Percentiles rank a stretch among this genome's conserved stretches.
phyloP scores from a whole-genome alignment of 352 stramenopile species.

The Hyaloperonospora arabidopsidis region DNA sequence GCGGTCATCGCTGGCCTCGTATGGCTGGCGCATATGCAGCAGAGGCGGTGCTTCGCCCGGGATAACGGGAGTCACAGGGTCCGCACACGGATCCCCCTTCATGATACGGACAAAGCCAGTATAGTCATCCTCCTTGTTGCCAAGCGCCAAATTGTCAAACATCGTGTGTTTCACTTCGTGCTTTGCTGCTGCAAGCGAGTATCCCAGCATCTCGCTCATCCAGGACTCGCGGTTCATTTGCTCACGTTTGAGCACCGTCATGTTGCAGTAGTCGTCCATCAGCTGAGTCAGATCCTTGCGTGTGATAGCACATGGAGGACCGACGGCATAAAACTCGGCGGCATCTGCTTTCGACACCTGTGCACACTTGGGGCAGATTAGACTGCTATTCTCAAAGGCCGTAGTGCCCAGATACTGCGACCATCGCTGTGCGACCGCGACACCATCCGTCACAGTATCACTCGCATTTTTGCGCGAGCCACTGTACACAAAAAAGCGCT shows the following conservation, averaged over 20 bases:
- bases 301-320: conserved; percentile 53
- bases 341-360: conserved; percentile 35
- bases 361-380: conserved; percentile 47
- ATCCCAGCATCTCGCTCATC: conserved; percentile 54
- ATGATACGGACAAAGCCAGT: conserved; percentile 48
- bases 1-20: conserved; percentile 35
- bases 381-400: conserved; percentile 39
- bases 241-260: conserved; percentile 41
- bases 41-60: conserved; percentile 38
- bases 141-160: conserved; percentile 68
- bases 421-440: conserved; percentile 55
- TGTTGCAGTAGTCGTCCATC: conserved; percentile 62
- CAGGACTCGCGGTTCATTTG: conserved; percentile 28
- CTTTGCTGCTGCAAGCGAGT: conserved; percentile 50
- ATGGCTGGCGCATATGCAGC: conserved; percentile 40
- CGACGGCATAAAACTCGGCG: conserved; percentile 44
- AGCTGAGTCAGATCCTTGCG: conserved; percentile 40
- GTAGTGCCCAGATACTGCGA: conserved; percentile 27
- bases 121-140: conserved; percentile 52
- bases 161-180: conserved; percentile 59
- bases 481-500: conserved; percentile 75
- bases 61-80: conserved; percentile 35
- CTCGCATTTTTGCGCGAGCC: conserved; percentile 37
- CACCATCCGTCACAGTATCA: conserved; percentile 34
- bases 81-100: conserved; percentile 52